Conservation (phyloP, 495 filamentous ascomycete species). For the Mycothermus thermophilus region DNA sequence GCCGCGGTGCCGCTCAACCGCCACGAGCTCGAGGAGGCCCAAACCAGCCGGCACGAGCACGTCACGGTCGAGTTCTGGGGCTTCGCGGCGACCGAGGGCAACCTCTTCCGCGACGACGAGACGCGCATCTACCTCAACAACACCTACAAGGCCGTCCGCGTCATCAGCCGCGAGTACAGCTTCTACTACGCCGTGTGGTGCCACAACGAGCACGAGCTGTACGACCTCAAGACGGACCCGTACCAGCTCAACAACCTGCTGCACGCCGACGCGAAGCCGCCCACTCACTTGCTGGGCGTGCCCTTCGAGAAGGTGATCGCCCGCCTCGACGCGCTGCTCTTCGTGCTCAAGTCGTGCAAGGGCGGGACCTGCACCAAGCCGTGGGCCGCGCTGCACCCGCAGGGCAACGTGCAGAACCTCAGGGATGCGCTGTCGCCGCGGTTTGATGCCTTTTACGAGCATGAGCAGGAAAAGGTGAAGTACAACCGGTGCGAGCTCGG, state of each 20-base stretch:
- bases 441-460: constrained; percentile 45
- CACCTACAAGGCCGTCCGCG: constrained; percentile 50
- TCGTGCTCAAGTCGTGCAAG: constrained; percentile 53
- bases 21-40: constrained; percentile 17
- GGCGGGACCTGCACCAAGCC: constrained; percentile 41
- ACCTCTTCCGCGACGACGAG: constrained; percentile 13
- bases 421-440: constrained; percentile 31
- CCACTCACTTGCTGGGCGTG: constrained; percentile 28
- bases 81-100: constrained; percentile 36
- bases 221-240: constrained; percentile 48
- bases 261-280: constrained; percentile 10
- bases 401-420: constrained; percentile 28
- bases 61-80: constrained; percentile 58
- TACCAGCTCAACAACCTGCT: constrained; percentile 49
- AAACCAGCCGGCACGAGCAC: constrained; percentile 40
- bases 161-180: constrained; percentile 40
- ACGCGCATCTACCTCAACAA: constrained; percentile 31
- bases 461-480: constrained; percentile 31
- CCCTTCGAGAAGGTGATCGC: constrained; percentile 29
- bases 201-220: constrained; percentile 49
- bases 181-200: constrained; percentile 57
- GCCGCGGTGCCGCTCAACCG: constrained; percentile 37
- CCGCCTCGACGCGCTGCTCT: constrained; percentile 46
- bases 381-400: constrained; percentile 46
- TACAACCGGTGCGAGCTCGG: constrained; percentile 47